Evolutionary conservation across 345 rosid species (phyloP).

Genomic region (Stellera chamaejasme): DNA sequence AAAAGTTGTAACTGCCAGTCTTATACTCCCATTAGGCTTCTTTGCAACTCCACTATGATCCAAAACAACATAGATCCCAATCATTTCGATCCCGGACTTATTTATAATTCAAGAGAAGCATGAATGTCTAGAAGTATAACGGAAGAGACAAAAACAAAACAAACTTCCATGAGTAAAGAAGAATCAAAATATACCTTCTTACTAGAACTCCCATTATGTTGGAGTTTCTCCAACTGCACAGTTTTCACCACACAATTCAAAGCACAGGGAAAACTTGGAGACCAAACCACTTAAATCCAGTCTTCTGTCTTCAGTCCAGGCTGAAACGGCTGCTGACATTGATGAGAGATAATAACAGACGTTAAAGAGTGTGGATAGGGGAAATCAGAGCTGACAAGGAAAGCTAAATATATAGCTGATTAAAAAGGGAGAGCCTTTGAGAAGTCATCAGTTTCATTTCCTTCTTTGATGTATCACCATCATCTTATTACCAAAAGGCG

Average conservation of each 20-base stretch:
- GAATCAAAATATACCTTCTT: conserved; percentile 27
- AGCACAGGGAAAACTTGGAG: conserved; percentile 14
- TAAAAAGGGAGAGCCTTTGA: too few relatives aligned
- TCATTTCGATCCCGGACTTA: not conserved
- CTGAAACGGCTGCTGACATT: conserved; percentile 1
- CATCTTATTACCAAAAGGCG: too few relatives aligned
- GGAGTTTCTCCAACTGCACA: conserved; percentile 12
- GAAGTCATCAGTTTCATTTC: too few relatives aligned
- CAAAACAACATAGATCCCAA: conserved; percentile 12
- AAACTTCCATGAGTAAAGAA: too few relatives aligned
- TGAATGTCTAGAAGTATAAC: not conserved
- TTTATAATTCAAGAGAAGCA: too few relatives aligned
- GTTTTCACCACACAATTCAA: conserved; percentile 15
- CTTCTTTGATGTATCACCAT: too few relatives aligned
- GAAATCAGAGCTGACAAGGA: too few relatives aligned
- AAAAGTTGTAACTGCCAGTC: conserved; percentile 58
- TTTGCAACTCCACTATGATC: conserved; percentile 37
- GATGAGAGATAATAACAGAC: too few relatives aligned
- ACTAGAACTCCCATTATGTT: conserved; percentile 24
- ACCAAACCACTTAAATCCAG: conserved; percentile 7
- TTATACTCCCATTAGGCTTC: conserved; percentile 63
- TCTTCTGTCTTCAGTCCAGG: conserved; percentile 11
- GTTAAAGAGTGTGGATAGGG: too few relatives aligned
- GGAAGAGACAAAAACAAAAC: too few relatives aligned
- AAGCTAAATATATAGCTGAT: too few relatives aligned